Conservation (phyloP, 78 protist genomes). For the Tieghemostelium lacteum region DNA sequence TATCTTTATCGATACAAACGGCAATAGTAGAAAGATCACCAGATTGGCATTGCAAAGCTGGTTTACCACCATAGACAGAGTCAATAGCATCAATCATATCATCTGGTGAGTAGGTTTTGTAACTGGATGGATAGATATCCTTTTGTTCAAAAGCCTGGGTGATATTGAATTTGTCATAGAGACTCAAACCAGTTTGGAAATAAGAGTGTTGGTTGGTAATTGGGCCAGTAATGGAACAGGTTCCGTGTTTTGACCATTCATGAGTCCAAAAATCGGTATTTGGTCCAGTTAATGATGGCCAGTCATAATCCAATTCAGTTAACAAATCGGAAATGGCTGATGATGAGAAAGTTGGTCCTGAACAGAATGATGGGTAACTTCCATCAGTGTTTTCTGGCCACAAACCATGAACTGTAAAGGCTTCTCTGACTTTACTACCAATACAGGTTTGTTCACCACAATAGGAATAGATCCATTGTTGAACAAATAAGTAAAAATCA, state of each 20-base stretch:
- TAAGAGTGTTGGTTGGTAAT: constrained; percentile 22
- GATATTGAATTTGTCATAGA: constrained; percentile 32
- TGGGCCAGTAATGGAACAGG: constrained; percentile 59
- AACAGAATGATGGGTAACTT: constrained; percentile 50
- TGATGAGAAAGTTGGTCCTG: constrained; percentile 30
- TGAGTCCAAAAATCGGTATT: constrained; percentile 73
- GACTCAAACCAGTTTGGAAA: constrained; percentile 33
- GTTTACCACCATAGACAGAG: not conserved
- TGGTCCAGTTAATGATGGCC: constrained; percentile 78
- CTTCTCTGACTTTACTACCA: constrained; percentile 20
- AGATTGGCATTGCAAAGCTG: constrained; percentile 24
- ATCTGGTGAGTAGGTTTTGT: not conserved
- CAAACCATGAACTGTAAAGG: constrained; percentile 59
- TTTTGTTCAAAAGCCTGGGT: constrained; percentile 6
- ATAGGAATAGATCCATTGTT: constrained; percentile 64
- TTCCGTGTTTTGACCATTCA: constrained; percentile 63
- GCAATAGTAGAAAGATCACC: constrained; percentile 19
- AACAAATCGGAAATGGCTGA: not conserved
- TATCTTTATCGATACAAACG: constrained; percentile 27
- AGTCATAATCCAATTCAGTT: constrained; percentile 7
- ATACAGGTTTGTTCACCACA: constrained; percentile 62
- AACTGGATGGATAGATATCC: constrained; percentile 4
- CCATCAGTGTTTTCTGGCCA: constrained; percentile 69
- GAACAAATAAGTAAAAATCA: constrained; percentile 57
- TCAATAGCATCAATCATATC: not conserved